phyloP scores from a whole-genome alignment of 2,329 filamentous ascomycete species.

The Aureobasidium zeae region DNA sequence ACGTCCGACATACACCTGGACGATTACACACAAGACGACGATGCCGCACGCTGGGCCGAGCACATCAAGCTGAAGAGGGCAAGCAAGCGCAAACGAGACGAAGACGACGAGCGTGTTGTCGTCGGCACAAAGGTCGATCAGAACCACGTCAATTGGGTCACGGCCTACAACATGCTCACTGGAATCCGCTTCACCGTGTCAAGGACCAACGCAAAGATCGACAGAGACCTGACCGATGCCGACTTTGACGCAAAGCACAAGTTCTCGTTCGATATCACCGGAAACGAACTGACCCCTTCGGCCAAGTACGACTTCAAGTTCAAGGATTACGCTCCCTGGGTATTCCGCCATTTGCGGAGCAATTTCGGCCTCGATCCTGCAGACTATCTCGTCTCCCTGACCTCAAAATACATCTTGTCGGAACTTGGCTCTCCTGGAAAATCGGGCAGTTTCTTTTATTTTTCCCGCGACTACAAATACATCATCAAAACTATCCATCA shows the following conservation, averaged over 20 bases:
- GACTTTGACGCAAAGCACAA: constrained; percentile 95
- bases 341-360: constrained; percentile 82
- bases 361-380: constrained; percentile 89
- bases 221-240: constrained; percentile 76
- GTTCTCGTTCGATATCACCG: constrained; percentile 97
- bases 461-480: constrained; percentile 98
- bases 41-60: constrained; percentile 86
- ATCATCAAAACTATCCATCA: constrained; percentile 99
- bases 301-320: constrained; percentile 99
- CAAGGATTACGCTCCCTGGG: constrained; percentile 99
- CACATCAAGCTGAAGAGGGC: constrained; percentile 85
- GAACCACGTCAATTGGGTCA: constrained; percentile 93
- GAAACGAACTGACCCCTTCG: constrained; percentile 92
- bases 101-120: constrained; percentile 82
- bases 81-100: constrained; percentile 71
- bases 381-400: constrained; percentile 96
- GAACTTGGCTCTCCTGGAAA: constrained; percentile 95
- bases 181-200: constrained; percentile 96
- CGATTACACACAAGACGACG: constrained; percentile 77
- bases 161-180: constrained; percentile 98
- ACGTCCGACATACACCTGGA: constrained; percentile 69
- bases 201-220: constrained; percentile 91
- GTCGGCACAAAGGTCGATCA: constrained; percentile 98
- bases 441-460: constrained; percentile 99
- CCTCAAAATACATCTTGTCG: constrained; percentile 96